These are phyloP conservation scores for Blastobotrys mokoenaii DNA, from an alignment of 805 yeast genomes.

Conservation along the genomic window DNA sequence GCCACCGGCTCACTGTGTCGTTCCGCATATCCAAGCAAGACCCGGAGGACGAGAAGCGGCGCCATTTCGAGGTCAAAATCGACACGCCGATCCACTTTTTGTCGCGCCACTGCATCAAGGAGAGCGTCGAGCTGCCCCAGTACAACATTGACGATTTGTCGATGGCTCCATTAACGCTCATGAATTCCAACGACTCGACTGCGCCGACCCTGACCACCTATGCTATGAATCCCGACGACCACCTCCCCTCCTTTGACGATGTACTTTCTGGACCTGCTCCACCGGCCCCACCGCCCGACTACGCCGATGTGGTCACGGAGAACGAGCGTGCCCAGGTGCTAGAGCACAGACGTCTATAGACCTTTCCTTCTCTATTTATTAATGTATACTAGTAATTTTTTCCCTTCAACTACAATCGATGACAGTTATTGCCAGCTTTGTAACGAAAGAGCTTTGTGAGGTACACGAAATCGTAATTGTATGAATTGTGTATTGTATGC, in stretches of 20 bases:
- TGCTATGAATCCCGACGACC: constrained; percentile 8
- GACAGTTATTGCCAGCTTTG: no score
- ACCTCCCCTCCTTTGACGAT: constrained; percentile 23
- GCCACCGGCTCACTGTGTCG: constrained; percentile 91
- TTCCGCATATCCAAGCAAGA: constrained; percentile 58
- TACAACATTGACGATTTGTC: constrained; percentile 14
- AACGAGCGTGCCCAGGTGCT: background rate
- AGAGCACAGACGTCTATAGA: background rate
- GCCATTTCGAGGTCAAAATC: constrained; percentile 88
- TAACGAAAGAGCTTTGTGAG: no score
- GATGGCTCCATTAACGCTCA: constrained; percentile 5
- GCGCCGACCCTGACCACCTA: background rate
- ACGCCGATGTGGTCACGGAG: constrained; percentile 1
- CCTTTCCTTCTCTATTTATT: background rate
- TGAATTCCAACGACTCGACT: constrained; percentile 5
- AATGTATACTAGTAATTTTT: background rate
- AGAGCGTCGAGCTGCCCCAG: constrained; percentile 24
- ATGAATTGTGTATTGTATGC: no score
- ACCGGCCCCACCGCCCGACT: constrained; percentile 3
- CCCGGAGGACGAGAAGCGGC: constrained; percentile 48
- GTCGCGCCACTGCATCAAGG: constrained; percentile 23
- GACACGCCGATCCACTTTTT: constrained; percentile 89
- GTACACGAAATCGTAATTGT: no score
- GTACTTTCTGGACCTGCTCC: constrained; percentile 11
- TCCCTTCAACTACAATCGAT: no score